Evolutionary conservation across 2,329 filamentous ascomycete species (phyloP).

Genomic region (Metarhizium rileyi): DNA sequence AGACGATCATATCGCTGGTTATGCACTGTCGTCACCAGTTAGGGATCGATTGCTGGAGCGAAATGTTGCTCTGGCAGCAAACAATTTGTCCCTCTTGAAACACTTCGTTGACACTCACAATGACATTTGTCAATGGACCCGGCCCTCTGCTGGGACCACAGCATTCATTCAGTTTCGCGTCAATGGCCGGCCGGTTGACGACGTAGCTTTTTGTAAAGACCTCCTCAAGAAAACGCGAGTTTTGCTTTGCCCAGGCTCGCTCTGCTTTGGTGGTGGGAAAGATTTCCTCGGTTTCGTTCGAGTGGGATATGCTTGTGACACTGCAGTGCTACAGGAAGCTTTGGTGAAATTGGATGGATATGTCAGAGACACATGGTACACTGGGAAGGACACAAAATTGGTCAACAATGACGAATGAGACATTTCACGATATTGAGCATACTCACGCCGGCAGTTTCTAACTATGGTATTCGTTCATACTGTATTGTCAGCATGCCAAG

Average conservation of each 20-base stretch:
- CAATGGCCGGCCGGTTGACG: constrained; percentile 54
- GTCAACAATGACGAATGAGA: neutral
- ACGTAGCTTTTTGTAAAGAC: constrained; percentile 60
- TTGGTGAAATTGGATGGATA: constrained; percentile 40
- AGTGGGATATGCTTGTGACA: constrained; percentile 59
- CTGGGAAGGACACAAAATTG: neutral
- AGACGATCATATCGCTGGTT: constrained; percentile 69
- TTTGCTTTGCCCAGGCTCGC: constrained; percentile 63
- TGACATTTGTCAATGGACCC: neutral
- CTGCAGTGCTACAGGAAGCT: constrained; percentile 38
- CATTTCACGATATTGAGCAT: neutral
- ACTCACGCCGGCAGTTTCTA: neutral
- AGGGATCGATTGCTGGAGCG: constrained; percentile 37
- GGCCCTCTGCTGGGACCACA: constrained; percentile 28
- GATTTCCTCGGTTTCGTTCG: constrained; percentile 69
- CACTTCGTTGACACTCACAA: constrained; percentile 1
- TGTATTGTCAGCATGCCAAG: no score
- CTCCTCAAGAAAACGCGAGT: constrained; percentile 61
- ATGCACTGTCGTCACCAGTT: constrained; percentile 50
- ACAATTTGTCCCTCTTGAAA: constrained; percentile 1
- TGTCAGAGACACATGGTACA: constrained; percentile 14
- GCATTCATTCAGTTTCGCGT: constrained; percentile 63
- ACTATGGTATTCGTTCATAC: no score
- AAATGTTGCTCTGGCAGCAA: constrained; percentile 25
- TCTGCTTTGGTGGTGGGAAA: constrained; percentile 57